Evolutionary conservation across 1,284 basidiomycete species (phyloP), one percentile per base, ranked within the genome.

Genomic region (Ustilago trichophora): DNA sequence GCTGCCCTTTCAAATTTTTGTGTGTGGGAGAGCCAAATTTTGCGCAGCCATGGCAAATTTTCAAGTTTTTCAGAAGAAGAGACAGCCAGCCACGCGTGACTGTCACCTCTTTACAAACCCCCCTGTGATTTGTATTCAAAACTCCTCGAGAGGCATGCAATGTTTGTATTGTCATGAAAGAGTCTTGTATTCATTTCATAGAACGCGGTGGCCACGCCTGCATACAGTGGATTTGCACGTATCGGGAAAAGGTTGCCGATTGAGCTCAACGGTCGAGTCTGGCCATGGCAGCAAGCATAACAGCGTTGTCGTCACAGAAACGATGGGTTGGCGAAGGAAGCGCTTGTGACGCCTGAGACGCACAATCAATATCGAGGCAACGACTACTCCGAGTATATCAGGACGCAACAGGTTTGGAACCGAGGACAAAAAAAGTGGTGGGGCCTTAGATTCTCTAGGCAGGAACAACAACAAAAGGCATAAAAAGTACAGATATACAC

Each of bases 401-500:
- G n/a, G n/a, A n/a, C n/a, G 13, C 37, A 40, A 27, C 26, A 16
- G n/a, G n/a, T 13, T 22, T 22, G 33, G 19, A n/a, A 8, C 13
- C 27, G 27, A 13, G 13, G 32, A 19, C 32, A 29, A 37, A 15
- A 44, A 35, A 66, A 55, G 63, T 55, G 63, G 55, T 54, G 55
- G 25, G 37, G 25, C 13, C n/a, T 58, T 35, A 13, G 58, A 25
- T 21, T 42, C 50, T 50, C 42, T 41, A 34, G 40, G 21, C 12
- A 32, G 22, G 25, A 27, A 27, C 34, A 57, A 32, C 36, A 47
- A 21, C 16, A 29, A 42, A 34, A 22, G 18, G 22, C 16, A 37
- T 41, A 49, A 44, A 40, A 40, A 64, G 60, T 64, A 64, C 60
- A 64, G 50, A 56, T 64, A 57, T 64, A 53, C 45, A 64, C 15